Base-by-base conservation (phyloP, 2,329 filamentous ascomycete species). In the Aspergillus brasiliensis region DNA sequence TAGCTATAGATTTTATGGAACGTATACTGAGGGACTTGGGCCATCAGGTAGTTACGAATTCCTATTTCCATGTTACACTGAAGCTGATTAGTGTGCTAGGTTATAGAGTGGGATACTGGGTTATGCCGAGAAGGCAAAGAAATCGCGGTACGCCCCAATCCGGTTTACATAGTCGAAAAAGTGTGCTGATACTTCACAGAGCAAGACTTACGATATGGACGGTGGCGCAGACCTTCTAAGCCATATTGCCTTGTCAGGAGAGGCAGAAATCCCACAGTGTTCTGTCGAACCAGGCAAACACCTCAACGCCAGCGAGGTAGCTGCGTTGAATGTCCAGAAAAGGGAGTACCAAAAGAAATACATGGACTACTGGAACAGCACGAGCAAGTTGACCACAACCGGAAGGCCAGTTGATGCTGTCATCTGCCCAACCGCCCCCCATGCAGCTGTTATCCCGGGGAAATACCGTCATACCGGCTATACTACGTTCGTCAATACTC, bases 351-450 rank as follows among this genome's bases (percentile, higher is more conserved):
- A 76, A 49, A 59, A 58, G 47, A 71, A 75, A 19, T 78, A 78
- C 55, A 66, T 78, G 7, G 61, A 64, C 8, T 62, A 70, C 53
- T 72, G 69, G 40, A 44, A 44, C 19, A 23, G 69, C 68, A 69
- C 25, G 38, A 66, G 10, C 27, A 56, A 15, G 63, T 66, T 34
- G 59, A 64, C 8, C 15, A 60, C 10, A 11, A 44, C 57, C 3
- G 66, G 69, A 34, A 62, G 58, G 23, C 71, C 73, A 46, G 52
- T 75, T 2, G 75, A 77, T 42, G 77, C 73, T n/a, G 72, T 80
- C 59, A 73, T 80, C 51, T 73, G 72, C 0, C 75, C 77, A 5
- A 69, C 78, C 38, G 74, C 75, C 1, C 69, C 78, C 1, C 75
- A 73, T 1, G 71, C 78, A 4, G 74, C 77, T 3, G 67, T 77